Evolutionary conservation across 495 filamentous ascomycete species (phyloP), one percentile per base, ranked within the genome.

Genomic region (Penicillium canescens): DNA sequence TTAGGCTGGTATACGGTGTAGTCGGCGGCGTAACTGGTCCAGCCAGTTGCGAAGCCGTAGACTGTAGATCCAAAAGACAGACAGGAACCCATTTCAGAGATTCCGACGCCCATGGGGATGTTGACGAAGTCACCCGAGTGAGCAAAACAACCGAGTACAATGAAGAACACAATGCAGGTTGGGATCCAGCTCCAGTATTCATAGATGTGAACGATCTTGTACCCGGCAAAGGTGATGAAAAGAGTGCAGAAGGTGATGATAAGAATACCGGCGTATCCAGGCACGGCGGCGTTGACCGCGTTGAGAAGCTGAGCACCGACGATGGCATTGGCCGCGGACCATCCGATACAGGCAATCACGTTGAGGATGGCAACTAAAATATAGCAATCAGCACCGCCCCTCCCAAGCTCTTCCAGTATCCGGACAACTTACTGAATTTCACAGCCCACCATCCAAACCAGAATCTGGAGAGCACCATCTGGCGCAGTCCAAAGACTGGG

Each of bases 381-480:
- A 41, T 10, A 33, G 35, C 8, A 46, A 18, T 48, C 48, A 52
- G 47, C 18, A 18, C 13, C 6, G 20, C 36, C 13, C 31, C 16
- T 24, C 28, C 36, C 1, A 4, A 11, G 3, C n/a, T 38, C 42
- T 24, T 37, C 36, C 34, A 2, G 45, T 37, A 33, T n/a, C 31
- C 28, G 14, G 11, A 21, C n/a, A 14, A 79, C 83, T 76, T 74
- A 88, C 85, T 84, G 52, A 89, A 63, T 71, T 89, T 90, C 44
- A 85, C 85, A 11, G 79, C 82, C 59, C 82, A 84, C 71, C 80
- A 91, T 37, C 89, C 89, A 61, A 91, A 93, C 75, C 77, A 95
- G 72, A 88, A 92, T 21, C 90, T 77, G 5, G 87, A 89, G n/a
- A 93, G 78, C 4, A 92, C 84, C 86, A 95, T 91, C 70, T 95